Base-by-base conservation (phyloP, 371 early-diverging fungal genomes). In the Syncephalastrum racemosum region DNA sequence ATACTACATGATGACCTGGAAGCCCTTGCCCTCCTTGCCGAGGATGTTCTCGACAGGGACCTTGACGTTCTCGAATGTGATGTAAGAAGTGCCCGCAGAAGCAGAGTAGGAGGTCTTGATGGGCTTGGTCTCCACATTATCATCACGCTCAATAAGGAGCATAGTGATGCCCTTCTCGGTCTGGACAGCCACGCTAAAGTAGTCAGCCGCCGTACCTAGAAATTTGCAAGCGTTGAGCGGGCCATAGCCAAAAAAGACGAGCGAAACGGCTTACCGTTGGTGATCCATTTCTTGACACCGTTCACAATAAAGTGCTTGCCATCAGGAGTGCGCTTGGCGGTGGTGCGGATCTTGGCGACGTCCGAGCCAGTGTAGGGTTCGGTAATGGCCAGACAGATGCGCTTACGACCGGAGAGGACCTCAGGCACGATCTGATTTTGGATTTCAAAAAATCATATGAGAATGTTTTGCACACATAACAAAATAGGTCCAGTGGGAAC, bases 21-120 rank as follows among this genome's bases (percentile, higher is more conserved):
- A 93, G 10, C 93, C 95, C 41, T 89, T 75, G 71, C 91, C 90
- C 71, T 90, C 92, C 60, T 90, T 85, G 42, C 95, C 95, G 58
- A 94, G 75, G 44, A 94, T 50, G 73, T 94, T 92, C 62, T 84
- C 80, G 25, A 78, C 86, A 55, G 95, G 95, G 0, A 94, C 93
- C 48, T 56, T 66, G 50, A 66, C 86, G 61, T 89, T 81, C 56
- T 85, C 78, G 51, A 77, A 75, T 10, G 62, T 70, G 20, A 78
- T 70, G 58, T 73, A 71, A 22, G 68, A 68, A 18, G 76, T 79
- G 44, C 90, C 90, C 13, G 88, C 84, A 39, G 76, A 63, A 10
- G 78, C 49, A 3, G 84, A 74, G 46, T 83, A 84, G 1, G 83
- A 79, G 1, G 88, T 85, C 67, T 84, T 83, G 70, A 88, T 85